Base-by-base conservation (phyloP, 306 rosid genomes). In the Cicer bijugum region DNA sequence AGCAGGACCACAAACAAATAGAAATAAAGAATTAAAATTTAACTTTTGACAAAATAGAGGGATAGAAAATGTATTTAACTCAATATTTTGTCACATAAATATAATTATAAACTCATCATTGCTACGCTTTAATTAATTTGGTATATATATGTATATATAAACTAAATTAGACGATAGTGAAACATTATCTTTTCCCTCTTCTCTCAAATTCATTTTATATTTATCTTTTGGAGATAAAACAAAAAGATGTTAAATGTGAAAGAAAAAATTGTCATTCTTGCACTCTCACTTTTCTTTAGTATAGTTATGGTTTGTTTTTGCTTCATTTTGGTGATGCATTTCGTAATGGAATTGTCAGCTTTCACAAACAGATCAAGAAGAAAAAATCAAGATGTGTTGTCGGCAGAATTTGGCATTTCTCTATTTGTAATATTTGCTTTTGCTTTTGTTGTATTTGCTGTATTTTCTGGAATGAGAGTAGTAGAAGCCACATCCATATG, bases 221-320 rank as follows among this genome's bases (percentile, higher is more conserved):
- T 15, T 61, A 1, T n/a, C 12, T 15, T 14, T 4, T 12, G 19
- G 28, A 58, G 15, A 53, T 3, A 43, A 3, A 50, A 14, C 16
- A 76, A 16, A 52, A 39, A 28, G 12, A 77, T 80, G 84, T 37
- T 46, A 62, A 81, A 52, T 73, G 80, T 69, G 1, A 74, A 52
- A 40, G 80, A 53, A 62, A 85, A 65, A 46, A 52, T 75, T 17
- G 66, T 52, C 0, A 55, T 82, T 60, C 65, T 80, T 47, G 78
- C 70, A 33, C 48, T 84, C 6, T 68, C 79, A 8, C 48, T 76
- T 37, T 37, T 87, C 45, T 78, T 84, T 11, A 75, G 81, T 78
- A 58, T 62, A 56, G 10, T 84, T 1, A 71, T 80, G 75, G 80
- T 80, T 9, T 78, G 85, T 75, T 80, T 81, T 39, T 82, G 85